phyloP scores from a whole-genome alignment of 305 asterid genomes.

The Fraxinus baroniana region DNA sequence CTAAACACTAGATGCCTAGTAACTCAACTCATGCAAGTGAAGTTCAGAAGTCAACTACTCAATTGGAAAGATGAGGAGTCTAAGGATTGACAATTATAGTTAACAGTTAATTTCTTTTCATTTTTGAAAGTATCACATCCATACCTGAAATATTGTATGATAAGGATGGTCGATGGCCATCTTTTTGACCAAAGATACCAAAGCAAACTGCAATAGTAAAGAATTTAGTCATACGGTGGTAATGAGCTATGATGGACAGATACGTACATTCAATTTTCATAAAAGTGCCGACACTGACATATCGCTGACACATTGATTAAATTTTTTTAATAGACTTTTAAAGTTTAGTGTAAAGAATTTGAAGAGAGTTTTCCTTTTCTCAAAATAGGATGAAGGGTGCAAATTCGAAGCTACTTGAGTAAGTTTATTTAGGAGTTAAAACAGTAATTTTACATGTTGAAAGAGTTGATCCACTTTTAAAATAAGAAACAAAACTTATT shows the following conservation, averaged over 20 bases:
- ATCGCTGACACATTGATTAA: not conserved
- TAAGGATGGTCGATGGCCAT: slow-evolving; percentile 95
- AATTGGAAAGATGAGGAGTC: slow-evolving; percentile 9
- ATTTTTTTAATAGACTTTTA: not conserved
- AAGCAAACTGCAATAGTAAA: slow-evolving; percentile 65
- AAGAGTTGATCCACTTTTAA: not conserved
- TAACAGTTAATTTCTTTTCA: slow-evolving; percentile 17
- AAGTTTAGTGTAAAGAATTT: not conserved
- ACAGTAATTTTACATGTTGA: not conserved
- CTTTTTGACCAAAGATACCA: slow-evolving; percentile 88
- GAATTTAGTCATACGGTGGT: slow-evolving; percentile 9
- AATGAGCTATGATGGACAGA: not conserved
- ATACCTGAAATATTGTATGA: slow-evolving; percentile 95
- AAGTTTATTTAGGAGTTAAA: not conserved
- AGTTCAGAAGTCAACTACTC: slow-evolving; percentile 11
- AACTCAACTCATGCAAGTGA: slow-evolving; percentile 20
- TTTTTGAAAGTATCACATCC: slow-evolving; percentile 8
- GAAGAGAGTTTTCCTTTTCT: not conserved
- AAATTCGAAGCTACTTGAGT: not conserved
- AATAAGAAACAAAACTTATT: not conserved
- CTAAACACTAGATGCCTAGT: slow-evolving; percentile 10
- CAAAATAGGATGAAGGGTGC: not conserved
- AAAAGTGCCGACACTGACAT: not conserved
- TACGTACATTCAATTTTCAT: not conserved
- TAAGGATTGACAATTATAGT: slow-evolving; percentile 10